These are phyloP conservation scores for Chimonanthus salicifolius DNA, from an alignment of 164 flowering plant species.

Conservation along the genomic window DNA sequence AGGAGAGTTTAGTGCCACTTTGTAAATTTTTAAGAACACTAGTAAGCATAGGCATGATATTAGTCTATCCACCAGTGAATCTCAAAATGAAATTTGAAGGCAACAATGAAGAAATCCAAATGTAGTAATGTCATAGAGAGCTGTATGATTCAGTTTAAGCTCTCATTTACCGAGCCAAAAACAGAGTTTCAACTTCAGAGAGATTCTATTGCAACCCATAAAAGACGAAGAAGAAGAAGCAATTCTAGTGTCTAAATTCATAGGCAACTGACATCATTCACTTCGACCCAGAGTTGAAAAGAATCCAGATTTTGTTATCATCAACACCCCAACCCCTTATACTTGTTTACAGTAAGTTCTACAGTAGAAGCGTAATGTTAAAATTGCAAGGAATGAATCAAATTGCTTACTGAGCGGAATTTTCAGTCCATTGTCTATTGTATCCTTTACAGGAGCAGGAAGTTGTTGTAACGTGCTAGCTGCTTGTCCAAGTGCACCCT, in stretches of 20 bases:
- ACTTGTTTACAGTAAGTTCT: too few relatives aligned
- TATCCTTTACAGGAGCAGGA: constrained; percentile 64
- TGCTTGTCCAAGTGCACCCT: constrained; percentile 67
- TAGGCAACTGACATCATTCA: background rate
- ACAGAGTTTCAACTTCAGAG: too few relatives aligned
- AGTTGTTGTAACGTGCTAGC: constrained; percentile 65
- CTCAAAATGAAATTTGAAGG: too few relatives aligned
- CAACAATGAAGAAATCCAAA: too few relatives aligned
- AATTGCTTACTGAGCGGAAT: constrained; percentile 67
- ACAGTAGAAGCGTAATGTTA: background rate
- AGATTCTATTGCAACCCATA: too few relatives aligned
- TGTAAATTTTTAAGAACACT: background rate
- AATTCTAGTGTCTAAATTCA: background rate
- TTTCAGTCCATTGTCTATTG: constrained; percentile 48
- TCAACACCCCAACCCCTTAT: too few relatives aligned
- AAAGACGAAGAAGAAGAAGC: background rate
- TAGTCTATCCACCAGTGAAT: too few relatives aligned
- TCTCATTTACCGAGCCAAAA: too few relatives aligned
- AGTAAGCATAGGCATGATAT: too few relatives aligned
- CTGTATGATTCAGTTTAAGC: too few relatives aligned
- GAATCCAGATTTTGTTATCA: too few relatives aligned
- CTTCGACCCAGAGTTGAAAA: background rate
- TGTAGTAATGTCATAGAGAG: too few relatives aligned
- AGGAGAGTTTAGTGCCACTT: background rate
- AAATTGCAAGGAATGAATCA: background rate